phyloP scores from a whole-genome alignment of 1,139 yeast species.

The Entelexis sorbosivorans region DNA sequence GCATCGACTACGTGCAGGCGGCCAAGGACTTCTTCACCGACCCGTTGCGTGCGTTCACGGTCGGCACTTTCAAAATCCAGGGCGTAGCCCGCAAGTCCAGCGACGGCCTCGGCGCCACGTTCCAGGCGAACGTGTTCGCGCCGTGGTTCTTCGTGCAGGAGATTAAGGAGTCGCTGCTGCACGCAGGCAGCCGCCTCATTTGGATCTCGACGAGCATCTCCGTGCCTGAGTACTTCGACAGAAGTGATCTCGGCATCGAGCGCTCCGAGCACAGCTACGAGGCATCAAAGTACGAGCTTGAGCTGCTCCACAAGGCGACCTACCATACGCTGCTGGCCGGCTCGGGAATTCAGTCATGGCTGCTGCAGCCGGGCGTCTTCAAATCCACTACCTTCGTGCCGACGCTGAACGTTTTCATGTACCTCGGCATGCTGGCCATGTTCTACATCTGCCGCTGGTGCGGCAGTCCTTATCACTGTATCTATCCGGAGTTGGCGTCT shows the following conservation, averaged over 20 bases:
- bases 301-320: slow-evolving; percentile 66
- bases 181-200: slow-evolving; percentile 50
- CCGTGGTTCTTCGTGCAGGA: slow-evolving; percentile 70
- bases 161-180: slow-evolving; percentile 29
- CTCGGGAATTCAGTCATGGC: slow-evolving; percentile 53
- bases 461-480: slow-evolving; percentile 83
- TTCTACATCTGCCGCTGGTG: slow-evolving; percentile 73
- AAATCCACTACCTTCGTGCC: slow-evolving; percentile 71
- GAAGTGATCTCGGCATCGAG: slow-evolving; percentile 63
- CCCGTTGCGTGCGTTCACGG: slow-evolving; percentile 71
- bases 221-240: slow-evolving; percentile 51
- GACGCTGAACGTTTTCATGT: slow-evolving; percentile 64
- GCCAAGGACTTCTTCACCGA: slow-evolving; percentile 47
- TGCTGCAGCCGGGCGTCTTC: slow-evolving; percentile 92
- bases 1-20: slow-evolving; percentile 79
- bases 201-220: slow-evolving; percentile 85
- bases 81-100: slow-evolving; percentile 62
- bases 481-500: slow-evolving; percentile 81
- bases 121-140: slow-evolving; percentile 91
- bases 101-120: slow-evolving; percentile 68
- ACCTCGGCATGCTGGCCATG: slow-evolving; percentile 70
- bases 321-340: slow-evolving; percentile 39
- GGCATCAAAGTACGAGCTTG: slow-evolving; percentile 83
- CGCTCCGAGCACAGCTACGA: slow-evolving; percentile 65
- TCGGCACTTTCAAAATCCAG: slow-evolving; percentile 67